Percentiles rank a stretch among this genome's conserved stretches.
phyloP scores from a whole-genome alignment of 225 moss, liverwort and hornwort species.

The Physcomitrellopsis africana region DNA sequence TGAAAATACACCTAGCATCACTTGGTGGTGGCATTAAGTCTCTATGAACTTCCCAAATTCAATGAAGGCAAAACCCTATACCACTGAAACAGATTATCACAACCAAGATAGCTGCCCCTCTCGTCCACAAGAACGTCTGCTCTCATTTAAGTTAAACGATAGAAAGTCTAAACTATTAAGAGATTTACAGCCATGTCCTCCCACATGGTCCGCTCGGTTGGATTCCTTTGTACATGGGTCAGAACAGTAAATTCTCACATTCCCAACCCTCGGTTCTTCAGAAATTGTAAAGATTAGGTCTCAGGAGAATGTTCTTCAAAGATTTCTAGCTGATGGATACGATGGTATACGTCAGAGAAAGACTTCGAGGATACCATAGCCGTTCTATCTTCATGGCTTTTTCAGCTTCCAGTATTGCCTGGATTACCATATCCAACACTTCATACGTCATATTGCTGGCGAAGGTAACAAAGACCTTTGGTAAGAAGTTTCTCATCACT shows the following conservation, averaged over 20 bases:
- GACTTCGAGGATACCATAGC: constrained; percentile 14
- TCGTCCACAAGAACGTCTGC: constrained; percentile 21
- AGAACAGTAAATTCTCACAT: constrained; percentile 15
- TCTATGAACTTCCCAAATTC: background rate
- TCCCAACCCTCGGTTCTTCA: background rate
- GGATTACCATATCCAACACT: constrained; percentile 14
- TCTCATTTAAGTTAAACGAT: constrained; percentile 11
- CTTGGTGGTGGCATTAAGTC: constrained; percentile 1
- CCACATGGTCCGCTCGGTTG: constrained; percentile 19
- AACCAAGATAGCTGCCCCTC: background rate
- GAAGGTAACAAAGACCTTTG: constrained; percentile 15
- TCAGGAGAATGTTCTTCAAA: constrained; percentile 18
- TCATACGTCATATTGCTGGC: constrained; percentile 15
- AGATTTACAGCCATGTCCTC: constrained; percentile 10
- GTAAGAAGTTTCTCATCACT: constrained; percentile 16
- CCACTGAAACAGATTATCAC: background rate
- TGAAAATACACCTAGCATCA: constrained; percentile 21
- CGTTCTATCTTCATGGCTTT: constrained; percentile 16
- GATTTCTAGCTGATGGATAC: constrained; percentile 27
- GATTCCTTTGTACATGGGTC: constrained; percentile 22
- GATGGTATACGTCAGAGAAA: constrained; percentile 18
- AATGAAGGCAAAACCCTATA: constrained; percentile 8
- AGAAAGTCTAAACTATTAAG: constrained; percentile 7
- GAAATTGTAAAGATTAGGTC: background rate
- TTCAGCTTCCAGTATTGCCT: constrained; percentile 19